A percentile compares a stretch with the other conserved stretches of the same genome.
Evolutionary conservation across 2,329 filamentous ascomycete genomes (phyloP).

Genomic region (Colletotrichum sp.): DNA sequence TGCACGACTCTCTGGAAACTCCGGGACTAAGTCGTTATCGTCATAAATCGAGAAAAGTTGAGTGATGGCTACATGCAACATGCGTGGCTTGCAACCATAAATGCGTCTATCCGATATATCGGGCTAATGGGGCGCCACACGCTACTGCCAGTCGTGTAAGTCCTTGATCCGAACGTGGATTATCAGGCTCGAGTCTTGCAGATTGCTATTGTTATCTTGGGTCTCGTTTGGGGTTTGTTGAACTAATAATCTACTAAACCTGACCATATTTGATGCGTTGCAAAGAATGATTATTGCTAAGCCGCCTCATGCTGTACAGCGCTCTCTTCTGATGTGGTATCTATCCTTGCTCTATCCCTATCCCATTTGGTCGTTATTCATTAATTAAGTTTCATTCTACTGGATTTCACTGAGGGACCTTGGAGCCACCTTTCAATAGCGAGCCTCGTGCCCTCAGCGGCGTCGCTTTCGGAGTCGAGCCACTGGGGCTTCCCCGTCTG

Average conservation of each 20-base stretch:
- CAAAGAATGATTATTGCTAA: not conserved
- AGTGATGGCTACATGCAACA: not conserved
- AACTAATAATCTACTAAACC: not conserved
- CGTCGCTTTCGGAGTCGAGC: conserved; percentile 40
- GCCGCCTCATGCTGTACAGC: not conserved
- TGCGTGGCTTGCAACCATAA: not conserved
- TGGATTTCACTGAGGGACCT: conserved; percentile 26
- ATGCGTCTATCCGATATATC: not conserved
- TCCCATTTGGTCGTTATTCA: not conserved
- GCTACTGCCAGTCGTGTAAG: not conserved
- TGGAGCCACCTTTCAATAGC: conserved; percentile 36
- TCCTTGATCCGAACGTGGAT: not conserved
- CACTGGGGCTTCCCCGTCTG: conserved; percentile 41
- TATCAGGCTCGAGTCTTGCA: not conserved
- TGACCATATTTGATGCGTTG: not conserved
- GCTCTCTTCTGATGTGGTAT: not conserved
- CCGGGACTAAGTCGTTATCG: conserved; percentile 8
- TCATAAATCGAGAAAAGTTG: conserved; percentile 19
- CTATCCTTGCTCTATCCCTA: not conserved
- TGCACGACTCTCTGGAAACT: not conserved
- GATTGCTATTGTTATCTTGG: not conserved
- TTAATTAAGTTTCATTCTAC: not conserved
- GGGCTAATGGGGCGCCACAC: not conserved
- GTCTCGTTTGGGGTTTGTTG: not conserved
- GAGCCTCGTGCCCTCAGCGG: conserved; percentile 44